A percentile compares a stretch with the other conserved stretches of the same genome.
These are phyloP conservation scores for Vigna unguiculata DNA, from an alignment of 306 rosid genomes.

Conservation along the genomic window DNA sequence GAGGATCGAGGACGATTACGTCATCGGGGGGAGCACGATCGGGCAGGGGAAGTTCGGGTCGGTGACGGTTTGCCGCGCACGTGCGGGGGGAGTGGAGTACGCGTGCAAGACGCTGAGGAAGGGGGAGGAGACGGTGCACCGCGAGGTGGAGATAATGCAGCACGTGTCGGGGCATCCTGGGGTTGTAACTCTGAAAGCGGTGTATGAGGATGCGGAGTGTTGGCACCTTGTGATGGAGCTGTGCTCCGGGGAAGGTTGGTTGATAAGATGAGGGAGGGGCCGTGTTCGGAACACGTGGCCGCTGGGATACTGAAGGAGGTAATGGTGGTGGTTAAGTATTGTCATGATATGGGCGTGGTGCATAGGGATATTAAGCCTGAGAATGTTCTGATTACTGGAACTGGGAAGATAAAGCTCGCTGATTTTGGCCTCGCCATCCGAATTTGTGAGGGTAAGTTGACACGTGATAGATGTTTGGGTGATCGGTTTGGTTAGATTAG, in stretches of 20 bases:
- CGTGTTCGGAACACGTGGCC: slow-evolving; percentile 67
- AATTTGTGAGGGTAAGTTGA: slow-evolving; percentile 62
- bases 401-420: slow-evolving; percentile 79
- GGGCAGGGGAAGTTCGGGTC: slow-evolving; percentile 82
- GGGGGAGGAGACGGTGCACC: slow-evolving; percentile 75
- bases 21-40: slow-evolving; percentile 54
- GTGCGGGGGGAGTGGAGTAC: slow-evolving; percentile 57
- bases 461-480: neutral
- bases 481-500: neutral
- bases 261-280: slow-evolving; percentile 64
- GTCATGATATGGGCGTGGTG: slow-evolving; percentile 94
- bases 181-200: slow-evolving; percentile 79
- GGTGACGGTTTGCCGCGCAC: slow-evolving; percentile 63
- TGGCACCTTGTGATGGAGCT: slow-evolving; percentile 87
- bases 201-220: slow-evolving; percentile 71
- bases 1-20: slow-evolving; percentile 71
- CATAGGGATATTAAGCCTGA: slow-evolving; percentile 86
- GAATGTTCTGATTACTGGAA: slow-evolving; percentile 64
- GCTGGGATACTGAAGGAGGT: slow-evolving; percentile 77
- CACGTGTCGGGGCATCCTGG: slow-evolving; percentile 84
- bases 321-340: slow-evolving; percentile 73
- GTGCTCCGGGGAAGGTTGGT: slow-evolving; percentile 77
- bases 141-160: slow-evolving; percentile 94
- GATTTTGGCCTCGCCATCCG: slow-evolving; percentile 83
- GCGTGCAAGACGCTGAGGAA: slow-evolving; percentile 80